phyloP scores from a whole-genome alignment of 2,329 filamentous ascomycete genomes.

The Colletotrichum cereale region DNA sequence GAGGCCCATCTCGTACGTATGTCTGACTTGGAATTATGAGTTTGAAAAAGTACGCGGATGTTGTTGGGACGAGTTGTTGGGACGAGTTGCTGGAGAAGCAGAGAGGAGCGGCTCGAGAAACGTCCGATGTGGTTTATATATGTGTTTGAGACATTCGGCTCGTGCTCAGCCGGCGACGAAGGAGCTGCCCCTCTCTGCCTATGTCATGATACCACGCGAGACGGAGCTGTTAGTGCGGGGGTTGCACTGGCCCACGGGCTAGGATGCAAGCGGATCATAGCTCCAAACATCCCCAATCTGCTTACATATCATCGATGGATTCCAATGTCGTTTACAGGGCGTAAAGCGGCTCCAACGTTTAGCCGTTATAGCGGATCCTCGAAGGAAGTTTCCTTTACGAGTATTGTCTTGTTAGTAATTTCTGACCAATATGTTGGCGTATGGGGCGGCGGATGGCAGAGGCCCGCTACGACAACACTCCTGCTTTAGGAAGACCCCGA shows the following conservation, averaged over 20 bases:
- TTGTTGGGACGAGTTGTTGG: background rate
- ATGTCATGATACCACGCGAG: background rate
- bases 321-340: background rate
- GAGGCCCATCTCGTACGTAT: constrained; percentile 28
- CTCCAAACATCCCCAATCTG: background rate
- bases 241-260: background rate
- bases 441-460: background rate
- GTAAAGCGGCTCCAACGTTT: background rate
- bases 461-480: background rate
- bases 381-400: background rate
- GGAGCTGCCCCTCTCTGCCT: background rate
- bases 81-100: too few relatives aligned
- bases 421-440: background rate
- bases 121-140: constrained; percentile 21
- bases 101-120: background rate
- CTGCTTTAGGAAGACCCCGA: background rate
- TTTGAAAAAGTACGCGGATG: background rate
- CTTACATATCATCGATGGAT: background rate
- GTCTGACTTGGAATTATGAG: background rate
- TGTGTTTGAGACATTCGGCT: constrained; percentile 33
- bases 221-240: constrained; percentile 11
- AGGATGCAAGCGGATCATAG: constrained; percentile 2
- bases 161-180: constrained; percentile 18
- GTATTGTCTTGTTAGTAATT: too few relatives aligned
- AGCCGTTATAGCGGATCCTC: background rate